A percentile compares a stretch with the other conserved stretches of the same genome.
phyloP scores from a whole-genome alignment of 345 rosid species.

The Populus davidiana region DNA sequence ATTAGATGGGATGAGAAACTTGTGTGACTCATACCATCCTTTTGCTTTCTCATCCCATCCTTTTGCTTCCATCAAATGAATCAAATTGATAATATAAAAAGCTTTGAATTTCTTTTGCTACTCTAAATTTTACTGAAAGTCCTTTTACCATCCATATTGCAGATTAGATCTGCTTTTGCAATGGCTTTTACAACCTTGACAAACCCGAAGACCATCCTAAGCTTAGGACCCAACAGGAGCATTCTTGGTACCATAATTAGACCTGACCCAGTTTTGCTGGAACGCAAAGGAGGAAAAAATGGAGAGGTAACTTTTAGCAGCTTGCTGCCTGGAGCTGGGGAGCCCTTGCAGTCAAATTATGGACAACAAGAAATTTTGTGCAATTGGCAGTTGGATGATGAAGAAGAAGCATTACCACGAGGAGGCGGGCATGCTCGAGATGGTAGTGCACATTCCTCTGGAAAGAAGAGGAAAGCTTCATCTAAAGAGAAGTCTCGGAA shows the following conservation, averaged over 20 bases:
- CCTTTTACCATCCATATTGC: constrained; percentile 12
- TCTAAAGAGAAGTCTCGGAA: constrained; percentile 40
- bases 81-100: not conserved
- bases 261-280: constrained; percentile 62
- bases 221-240: constrained; percentile 69
- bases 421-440: constrained; percentile 39
- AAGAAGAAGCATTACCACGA: constrained; percentile 68
- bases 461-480: constrained; percentile 52
- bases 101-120: not conserved
- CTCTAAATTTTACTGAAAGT: not conserved
- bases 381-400: constrained; percentile 71
- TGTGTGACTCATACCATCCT: not conserved
- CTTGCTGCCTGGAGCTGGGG: constrained; percentile 86
- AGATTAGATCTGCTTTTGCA: constrained; percentile 90
- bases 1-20: not conserved
- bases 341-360: constrained; percentile 41
- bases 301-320: constrained; percentile 63
- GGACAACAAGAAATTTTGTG: constrained; percentile 49
- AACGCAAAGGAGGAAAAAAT: constrained; percentile 73
- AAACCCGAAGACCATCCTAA: constrained; percentile 52
- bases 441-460: constrained; percentile 39
- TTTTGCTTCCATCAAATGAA: not conserved
- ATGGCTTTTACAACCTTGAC: constrained; percentile 77
- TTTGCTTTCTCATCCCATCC: not conserved
- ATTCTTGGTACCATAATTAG: constrained; percentile 91